Percentiles rank a stretch among this genome's conserved stretches.
Evolutionary conservation across 768 basidiomycete species (phyloP).

Genomic region (Basidioascus undulatus): DNA sequence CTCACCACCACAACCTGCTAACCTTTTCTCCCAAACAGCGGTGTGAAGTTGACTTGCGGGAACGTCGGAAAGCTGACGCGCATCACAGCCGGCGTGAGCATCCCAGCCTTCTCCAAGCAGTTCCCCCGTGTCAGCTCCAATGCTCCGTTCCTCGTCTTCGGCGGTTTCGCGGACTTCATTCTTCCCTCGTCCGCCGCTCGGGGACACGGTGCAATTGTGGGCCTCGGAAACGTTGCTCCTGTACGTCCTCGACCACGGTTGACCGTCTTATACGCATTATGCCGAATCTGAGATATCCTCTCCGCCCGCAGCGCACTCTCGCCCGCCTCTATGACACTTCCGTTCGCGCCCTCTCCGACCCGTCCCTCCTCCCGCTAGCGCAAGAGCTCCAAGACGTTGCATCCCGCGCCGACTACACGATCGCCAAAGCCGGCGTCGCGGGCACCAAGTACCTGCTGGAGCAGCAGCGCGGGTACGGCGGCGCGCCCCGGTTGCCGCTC

Average conservation of each 20-base stretch:
- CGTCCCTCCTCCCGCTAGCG: slow-evolving; percentile 34
- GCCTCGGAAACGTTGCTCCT: slow-evolving; percentile 61
- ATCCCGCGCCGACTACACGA: slow-evolving; percentile 54
- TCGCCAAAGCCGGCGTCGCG: slow-evolving; percentile 46
- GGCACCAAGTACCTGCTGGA: slow-evolving; percentile 65
- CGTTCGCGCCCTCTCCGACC: slow-evolving; percentile 30
- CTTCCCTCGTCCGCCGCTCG: slow-evolving; percentile 44
- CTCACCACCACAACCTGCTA: too few relatives aligned
- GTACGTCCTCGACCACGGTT: slow-evolving; percentile 21
- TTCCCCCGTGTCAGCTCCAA: slow-evolving; percentile 43
- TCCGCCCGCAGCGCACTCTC: slow-evolving; percentile 28
- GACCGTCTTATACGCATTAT: not conserved
- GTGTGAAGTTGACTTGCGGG: slow-evolving; percentile 83
- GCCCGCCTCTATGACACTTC: slow-evolving; percentile 38
- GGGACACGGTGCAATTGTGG: slow-evolving; percentile 73
- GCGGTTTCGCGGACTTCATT: slow-evolving; percentile 66
- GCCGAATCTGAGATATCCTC: not conserved
- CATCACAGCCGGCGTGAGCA: slow-evolving; percentile 43
- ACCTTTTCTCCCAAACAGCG: too few relatives aligned
- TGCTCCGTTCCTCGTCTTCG: slow-evolving; percentile 58
- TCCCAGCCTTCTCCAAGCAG: slow-evolving; percentile 28
- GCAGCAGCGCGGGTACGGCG: slow-evolving; percentile 52
- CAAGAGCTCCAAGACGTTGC: slow-evolving; percentile 55
- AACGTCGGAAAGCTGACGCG: slow-evolving; percentile 78
- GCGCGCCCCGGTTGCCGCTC: slow-evolving; percentile 51